These are phyloP conservation scores for Blastomyces parvus DNA, from an alignment of 2,329 filamentous ascomycete species.

Conservation along the genomic window DNA sequence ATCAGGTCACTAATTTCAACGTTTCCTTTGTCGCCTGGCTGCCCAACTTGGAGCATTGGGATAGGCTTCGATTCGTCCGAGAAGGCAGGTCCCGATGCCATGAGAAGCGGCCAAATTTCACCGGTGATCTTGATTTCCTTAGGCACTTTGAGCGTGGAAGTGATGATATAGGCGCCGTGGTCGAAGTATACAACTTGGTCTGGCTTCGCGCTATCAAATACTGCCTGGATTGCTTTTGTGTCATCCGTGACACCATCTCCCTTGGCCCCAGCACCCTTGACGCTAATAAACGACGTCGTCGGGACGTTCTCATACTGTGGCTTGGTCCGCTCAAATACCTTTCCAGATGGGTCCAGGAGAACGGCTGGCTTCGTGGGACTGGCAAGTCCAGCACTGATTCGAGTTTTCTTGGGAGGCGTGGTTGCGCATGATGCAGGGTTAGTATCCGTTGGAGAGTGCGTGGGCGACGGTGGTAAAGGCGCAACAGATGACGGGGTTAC, in stretches of 20 bases:
- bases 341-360: conserved; percentile 56
- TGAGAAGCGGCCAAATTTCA: conserved; percentile 83
- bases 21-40: conserved; percentile 62
- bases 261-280: conserved; percentile 72
- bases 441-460: conserved; percentile 12
- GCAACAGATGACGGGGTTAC: conserved; percentile 9
- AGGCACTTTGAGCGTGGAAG: conserved; percentile 50
- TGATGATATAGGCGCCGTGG: conserved; percentile 54
- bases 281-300: conserved; percentile 65
- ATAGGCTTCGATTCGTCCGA: conserved; percentile 63
- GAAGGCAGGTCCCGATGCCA: conserved; percentile 70
- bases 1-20: conserved; percentile 86
- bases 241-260: conserved; percentile 85
- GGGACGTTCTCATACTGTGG: conserved; percentile 70
- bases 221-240: conserved; percentile 69
- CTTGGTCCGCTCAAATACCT: conserved; percentile 73
- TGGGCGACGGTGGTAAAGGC: conserved; percentile 11
- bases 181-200: conserved; percentile 57
- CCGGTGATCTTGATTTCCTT: conserved; percentile 80
- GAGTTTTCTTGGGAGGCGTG: conserved; percentile 26
- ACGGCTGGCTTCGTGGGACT: conserved; percentile 53
- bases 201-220: conserved; percentile 55
- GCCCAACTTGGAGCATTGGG: conserved; percentile 77
- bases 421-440: conserved; percentile 12
- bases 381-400: conserved; percentile 51